Evolutionary conservation across 768 basidiomycete species (phyloP), one percentile per base, ranked within the genome.

Genomic region (Lactifluus hygrophoroides): DNA sequence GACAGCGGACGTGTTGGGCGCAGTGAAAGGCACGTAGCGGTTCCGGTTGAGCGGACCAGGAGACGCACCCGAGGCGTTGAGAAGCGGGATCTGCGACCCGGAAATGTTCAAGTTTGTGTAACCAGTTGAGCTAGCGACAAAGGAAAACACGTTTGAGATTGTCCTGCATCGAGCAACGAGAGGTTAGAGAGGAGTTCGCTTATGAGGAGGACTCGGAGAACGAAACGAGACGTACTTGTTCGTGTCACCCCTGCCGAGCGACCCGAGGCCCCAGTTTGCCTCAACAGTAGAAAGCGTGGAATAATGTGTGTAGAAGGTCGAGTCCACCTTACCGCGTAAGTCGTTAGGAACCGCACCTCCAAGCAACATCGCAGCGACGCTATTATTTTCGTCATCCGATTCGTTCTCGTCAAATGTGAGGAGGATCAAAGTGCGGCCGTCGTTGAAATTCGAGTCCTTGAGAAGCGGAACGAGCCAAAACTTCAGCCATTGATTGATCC

Each of bases 361-460:
- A 35, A 80, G 67, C 9, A 81, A 69, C 46, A 82, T 37, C 5
- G 74, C 66, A 58, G 69, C 76, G 44, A 85, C 69, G 1, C 67
- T 69, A 66, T 85, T 85, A 66, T 77, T 78, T 47, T 71, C 67
- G 28, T 65, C 64, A 51, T 71, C 69, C 0, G 66, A 61, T 57
- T 73, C 76, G 40, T 70, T 81, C 69, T 86, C 84, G 54, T 86
- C 84, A 54, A 85, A 85, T 0, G 82, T 84, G 52, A 86, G 64
- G 9, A 84, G 63, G 64, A 86, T 79, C 51, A 86, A 70, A 0
- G 85, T 84, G 21, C 66, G 69, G 48, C 74, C 68, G 56, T 70
- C 74, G 67, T 85, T 85, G 71, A 86, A 84, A 52, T 71, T 69
- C 6, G 69, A 47, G 67, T 84, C 71, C 2, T 70, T 56, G 40